These are phyloP conservation scores for Conticribra weissflogii DNA, from an alignment of 108 stramenopile species.

Conservation along the genomic window DNA sequence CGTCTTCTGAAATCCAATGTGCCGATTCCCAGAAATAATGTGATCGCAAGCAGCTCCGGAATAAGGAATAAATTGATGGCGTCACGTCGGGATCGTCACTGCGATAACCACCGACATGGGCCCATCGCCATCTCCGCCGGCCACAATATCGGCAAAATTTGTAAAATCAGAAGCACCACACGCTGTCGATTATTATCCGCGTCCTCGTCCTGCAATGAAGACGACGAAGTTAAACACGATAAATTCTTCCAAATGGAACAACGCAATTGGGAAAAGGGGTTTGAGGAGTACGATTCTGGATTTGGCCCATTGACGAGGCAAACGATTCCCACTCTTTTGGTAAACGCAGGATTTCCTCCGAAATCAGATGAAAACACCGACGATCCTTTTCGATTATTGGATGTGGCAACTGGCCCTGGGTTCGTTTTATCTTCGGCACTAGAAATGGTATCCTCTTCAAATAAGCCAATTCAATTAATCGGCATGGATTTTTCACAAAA, in stretches of 20 bases:
- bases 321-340: constrained; percentile 44
- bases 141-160: too few relatives aligned
- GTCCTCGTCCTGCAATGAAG: too few relatives aligned
- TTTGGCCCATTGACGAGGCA: constrained; percentile 49
- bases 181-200: too few relatives aligned
- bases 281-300: constrained; percentile 38
- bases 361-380: constrained; percentile 3
- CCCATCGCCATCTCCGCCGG: too few relatives aligned
- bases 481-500: constrained; percentile 52
- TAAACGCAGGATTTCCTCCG: constrained; percentile 38
- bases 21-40: too few relatives aligned
- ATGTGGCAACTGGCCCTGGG: constrained; percentile 53
- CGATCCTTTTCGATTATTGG: constrained; percentile 27
- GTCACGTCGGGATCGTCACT: too few relatives aligned
- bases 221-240: constrained; percentile 20
- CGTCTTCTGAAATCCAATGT: too few relatives aligned
- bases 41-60: too few relatives aligned
- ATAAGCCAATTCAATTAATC: constrained; percentile 35
- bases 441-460: constrained; percentile 14
- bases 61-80: too few relatives aligned
- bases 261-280: constrained; percentile 48
- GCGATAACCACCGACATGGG: too few relatives aligned
- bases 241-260: constrained; percentile 50
- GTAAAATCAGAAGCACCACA: too few relatives aligned
- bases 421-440: constrained; percentile 45